Evolutionary conservation across 495 filamentous ascomycete genomes (phyloP).

Genomic region (Trichocladium uniseriatum): DNA sequence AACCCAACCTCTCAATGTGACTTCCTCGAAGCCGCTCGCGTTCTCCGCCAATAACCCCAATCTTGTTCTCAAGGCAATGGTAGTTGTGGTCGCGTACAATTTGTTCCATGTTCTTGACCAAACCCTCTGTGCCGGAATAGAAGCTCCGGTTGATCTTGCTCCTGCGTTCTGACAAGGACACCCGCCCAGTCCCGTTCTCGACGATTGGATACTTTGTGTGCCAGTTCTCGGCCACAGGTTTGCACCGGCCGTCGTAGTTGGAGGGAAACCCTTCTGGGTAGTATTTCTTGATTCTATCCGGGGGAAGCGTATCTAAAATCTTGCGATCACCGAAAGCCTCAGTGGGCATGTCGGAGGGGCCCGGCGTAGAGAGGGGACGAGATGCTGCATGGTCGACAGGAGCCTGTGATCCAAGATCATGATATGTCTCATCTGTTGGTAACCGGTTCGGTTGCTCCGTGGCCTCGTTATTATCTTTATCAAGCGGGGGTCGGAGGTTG

Average conservation of each 20-base stretch:
- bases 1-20: slow-evolving; percentile 1
- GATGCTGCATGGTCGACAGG: neutral
- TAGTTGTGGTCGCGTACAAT: slow-evolving; percentile 20
- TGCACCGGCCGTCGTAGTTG: slow-evolving; percentile 9
- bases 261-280: slow-evolving; percentile 13
- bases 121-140: slow-evolving; percentile 24
- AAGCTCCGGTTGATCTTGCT: slow-evolving; percentile 22
- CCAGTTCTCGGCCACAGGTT: slow-evolving; percentile 5
- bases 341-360: neutral
- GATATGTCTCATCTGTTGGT: neutral
- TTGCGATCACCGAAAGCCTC: neutral
- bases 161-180: slow-evolving; percentile 4
- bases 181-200: neutral
- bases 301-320: slow-evolving; percentile 18
- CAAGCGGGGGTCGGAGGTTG: neutral
- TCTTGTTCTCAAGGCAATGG: slow-evolving; percentile 11
- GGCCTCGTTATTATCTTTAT: neutral
- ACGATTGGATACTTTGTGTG: slow-evolving; percentile 1
- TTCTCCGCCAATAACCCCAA: slow-evolving; percentile 24
- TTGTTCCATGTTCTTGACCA: slow-evolving; percentile 17
- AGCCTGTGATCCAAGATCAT: neutral
- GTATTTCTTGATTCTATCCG: slow-evolving; percentile 12
- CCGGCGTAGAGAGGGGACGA: neutral
- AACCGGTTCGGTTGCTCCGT: neutral
- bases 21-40: slow-evolving; percentile 13